Percentiles rank a stretch among this genome's conserved stretches.
phyloP scores from a whole-genome alignment of 257 asterid genomes.

The Solanum etuberosum region DNA sequence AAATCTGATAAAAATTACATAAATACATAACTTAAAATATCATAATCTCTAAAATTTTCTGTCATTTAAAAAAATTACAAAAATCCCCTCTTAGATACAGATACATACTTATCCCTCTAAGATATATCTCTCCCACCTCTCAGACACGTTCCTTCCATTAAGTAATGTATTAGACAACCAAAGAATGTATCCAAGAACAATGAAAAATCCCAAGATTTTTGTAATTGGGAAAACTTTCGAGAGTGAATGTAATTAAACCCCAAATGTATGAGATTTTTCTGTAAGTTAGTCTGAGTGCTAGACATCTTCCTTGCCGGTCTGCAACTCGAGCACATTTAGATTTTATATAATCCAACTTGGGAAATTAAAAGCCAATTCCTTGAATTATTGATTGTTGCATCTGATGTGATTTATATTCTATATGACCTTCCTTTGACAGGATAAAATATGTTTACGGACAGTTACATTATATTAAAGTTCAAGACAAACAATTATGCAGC shows the following conservation, averaged over 20 bases:
- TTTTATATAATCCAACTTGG: neutral
- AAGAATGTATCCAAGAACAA: neutral
- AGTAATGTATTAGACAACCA: neutral
- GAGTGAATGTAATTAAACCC: neutral
- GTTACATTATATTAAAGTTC: neutral
- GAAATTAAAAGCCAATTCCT: neutral
- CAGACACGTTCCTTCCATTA: neutral
- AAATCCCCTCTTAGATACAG: neutral
- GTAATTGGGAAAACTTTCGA: neutral
- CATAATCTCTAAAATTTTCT: neutral
- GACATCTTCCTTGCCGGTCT: neutral
- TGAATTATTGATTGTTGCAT: neutral
- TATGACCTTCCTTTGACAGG: neutral
- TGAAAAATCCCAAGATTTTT: neutral
- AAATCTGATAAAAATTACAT: neutral
- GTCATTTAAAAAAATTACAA: too few species aligned
- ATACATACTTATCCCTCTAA: neutral
- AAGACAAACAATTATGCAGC: conserved; percentile 5
- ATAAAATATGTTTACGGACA: neutral
- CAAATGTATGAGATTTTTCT: neutral
- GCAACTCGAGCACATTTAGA: neutral
- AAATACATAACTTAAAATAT: too few species aligned
- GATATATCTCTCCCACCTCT: neutral
- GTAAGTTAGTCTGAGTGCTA: neutral
- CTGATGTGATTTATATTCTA: neutral